Base-by-base conservation (phyloP, 2,329 filamentous ascomycete genomes). In the Chaetothyriales sp. region DNA sequence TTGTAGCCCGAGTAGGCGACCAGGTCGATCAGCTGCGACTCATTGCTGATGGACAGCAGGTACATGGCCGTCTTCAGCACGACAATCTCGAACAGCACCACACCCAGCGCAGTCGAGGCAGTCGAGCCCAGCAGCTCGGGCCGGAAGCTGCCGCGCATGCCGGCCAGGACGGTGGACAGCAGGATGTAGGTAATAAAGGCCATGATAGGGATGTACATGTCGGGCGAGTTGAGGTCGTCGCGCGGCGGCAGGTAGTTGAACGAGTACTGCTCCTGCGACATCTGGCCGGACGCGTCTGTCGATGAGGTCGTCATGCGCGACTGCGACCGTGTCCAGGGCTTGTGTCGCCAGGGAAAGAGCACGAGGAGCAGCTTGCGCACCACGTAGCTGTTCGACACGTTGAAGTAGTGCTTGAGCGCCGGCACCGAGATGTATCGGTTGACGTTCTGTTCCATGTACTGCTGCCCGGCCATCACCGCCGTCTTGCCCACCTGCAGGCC, bases 191-290 rank as follows among this genome's bases (percentile, higher is more conserved):
- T 98, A 46, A 96, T 88, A 49, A 98, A 75, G 1, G 92, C 90
- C 92, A 98, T 98, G 63, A 93, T 84, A 53, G 89, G 89, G 61
- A 98, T 98, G 71, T 98, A 98, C 89, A 98, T 96, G 70, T 98
- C 92, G 15, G 93, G 92, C 58, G 87, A 93, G 70, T 98, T 98
- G 68, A 96, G 75, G 64, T 98, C 92, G 67, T 98, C 90, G 57
- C 92, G 78, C 1, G 92, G 92, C 4, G 92, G 87, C 6, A 95
- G 77, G 68, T 92, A 98, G 64, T 69, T 71, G 51, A 70, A 72
- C 26, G 66, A 70, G 57, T 73, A 72, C 58, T 71, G 66, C 62
- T 71, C 65, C 66, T 72, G 79, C 8, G 20, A 26, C 63, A 78
- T 80, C 51, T 81, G 79, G 18, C 82, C 80, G 51, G 81, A 76